Conservation (phyloP, 371 early-diverging fungal genomes). For the Choanephora cucurbitarum region DNA sequence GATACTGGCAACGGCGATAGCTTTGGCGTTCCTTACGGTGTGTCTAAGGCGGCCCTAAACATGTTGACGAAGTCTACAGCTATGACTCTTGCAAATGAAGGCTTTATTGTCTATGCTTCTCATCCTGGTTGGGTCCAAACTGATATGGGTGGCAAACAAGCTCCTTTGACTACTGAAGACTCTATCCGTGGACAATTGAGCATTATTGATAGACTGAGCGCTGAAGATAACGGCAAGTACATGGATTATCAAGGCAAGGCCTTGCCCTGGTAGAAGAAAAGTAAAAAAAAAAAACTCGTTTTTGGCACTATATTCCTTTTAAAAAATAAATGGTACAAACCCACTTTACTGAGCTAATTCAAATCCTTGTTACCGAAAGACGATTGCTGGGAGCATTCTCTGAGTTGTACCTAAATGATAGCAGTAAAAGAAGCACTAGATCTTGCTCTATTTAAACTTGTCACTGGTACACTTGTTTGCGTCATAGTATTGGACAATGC, state of each 20-base stretch:
- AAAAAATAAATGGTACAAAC: no score
- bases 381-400: no score
- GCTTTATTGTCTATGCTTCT: conserved; percentile 13
- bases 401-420: no score
- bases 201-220: neutral
- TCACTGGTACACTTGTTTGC: no score
- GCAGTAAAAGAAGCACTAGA: no score
- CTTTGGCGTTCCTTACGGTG: conserved; percentile 5
- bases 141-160: neutral
- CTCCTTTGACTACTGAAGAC: conserved; percentile 2
- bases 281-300: conserved; percentile 21
- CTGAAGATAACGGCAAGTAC: conserved; percentile 10
- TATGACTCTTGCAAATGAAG: conserved; percentile 7
- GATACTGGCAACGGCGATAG: neutral
- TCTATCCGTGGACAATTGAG: conserved; percentile 11
- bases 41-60: conserved; percentile 15
- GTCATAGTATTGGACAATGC: no score
- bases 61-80: conserved; percentile 16
- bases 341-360: no score
- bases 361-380: no score
- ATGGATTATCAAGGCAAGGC: conserved; percentile 10
- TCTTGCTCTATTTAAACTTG: no score
- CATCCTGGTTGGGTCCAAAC: conserved; percentile 24
- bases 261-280: neutral
- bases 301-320: no score